phyloP scores from a whole-genome alignment of 2,329 filamentous ascomycete genomes.

The Pyrenochaeta sp. region DNA sequence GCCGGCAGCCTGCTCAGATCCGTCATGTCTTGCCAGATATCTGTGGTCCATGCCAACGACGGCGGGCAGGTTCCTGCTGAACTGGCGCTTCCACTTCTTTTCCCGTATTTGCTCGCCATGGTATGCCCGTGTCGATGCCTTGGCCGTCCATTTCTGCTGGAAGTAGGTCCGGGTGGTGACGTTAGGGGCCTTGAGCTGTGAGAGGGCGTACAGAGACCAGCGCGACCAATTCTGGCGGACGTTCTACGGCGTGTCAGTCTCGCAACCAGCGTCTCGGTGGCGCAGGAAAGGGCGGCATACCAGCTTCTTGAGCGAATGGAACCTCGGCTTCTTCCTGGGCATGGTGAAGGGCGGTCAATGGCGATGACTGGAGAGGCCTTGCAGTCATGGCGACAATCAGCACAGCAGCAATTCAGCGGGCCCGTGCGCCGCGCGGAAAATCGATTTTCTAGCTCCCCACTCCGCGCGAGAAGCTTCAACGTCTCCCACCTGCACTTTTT shows the following conservation, averaged over 20 bases:
- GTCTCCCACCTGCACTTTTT: conserved; percentile 3
- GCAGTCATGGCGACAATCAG: conserved; percentile 8
- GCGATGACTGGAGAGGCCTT: conserved; percentile 12
- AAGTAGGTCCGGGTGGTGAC: conserved; percentile 73
- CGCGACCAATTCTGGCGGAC: conserved; percentile 97
- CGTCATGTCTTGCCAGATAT: conserved; percentile 83
- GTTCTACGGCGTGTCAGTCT: conserved; percentile 68
- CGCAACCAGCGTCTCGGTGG: not conserved
- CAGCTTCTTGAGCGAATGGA: conserved; percentile 71
- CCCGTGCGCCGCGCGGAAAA: not conserved
- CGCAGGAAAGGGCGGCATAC: conserved; percentile 58
- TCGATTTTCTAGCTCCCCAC: conserved; percentile 12
- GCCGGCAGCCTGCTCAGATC: conserved; percentile 82
- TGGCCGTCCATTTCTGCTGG: conserved; percentile 97
- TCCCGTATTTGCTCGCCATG: conserved; percentile 96
- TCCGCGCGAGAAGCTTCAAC: conserved; percentile 6
- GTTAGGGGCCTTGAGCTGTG: conserved; percentile 59
- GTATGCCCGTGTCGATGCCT: conserved; percentile 83
- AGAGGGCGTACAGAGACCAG: conserved; percentile 92
- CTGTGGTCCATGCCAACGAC: conserved; percentile 85
- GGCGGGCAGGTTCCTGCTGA: conserved; percentile 79
- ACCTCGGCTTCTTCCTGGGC: conserved; percentile 61
- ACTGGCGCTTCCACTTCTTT: conserved; percentile 93
- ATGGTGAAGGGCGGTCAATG: conserved; percentile 36
- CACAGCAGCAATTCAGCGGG: not conserved